These are phyloP conservation scores for Vanrija pseudolonga DNA, from an alignment of 1,284 basidiomycete genomes.

Conservation along the genomic window DNA sequence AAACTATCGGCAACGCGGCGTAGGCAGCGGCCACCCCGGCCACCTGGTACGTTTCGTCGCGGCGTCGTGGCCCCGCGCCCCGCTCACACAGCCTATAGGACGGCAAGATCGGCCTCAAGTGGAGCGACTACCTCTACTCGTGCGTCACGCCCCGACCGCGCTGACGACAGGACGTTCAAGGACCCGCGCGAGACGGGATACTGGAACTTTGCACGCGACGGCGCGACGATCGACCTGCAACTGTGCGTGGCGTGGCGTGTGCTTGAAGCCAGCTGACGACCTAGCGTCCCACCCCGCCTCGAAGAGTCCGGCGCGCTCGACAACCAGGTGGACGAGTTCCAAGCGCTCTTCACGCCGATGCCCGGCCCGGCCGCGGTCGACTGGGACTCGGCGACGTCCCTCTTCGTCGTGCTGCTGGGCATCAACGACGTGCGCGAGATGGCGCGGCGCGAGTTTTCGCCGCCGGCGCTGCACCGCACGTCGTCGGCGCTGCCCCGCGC, in stretches of 20 bases:
- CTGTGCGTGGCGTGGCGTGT: conserved; percentile 1
- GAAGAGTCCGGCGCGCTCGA: conserved; percentile 14
- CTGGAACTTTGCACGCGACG: conserved; percentile 19
- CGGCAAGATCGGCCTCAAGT: conserved; percentile 22
- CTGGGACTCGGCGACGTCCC: conserved; percentile 17
- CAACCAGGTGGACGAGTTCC: conserved; percentile 20
- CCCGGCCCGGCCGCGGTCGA: conserved; percentile 18
- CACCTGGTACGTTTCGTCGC: conserved; percentile 8
- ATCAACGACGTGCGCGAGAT: conserved; percentile 21
- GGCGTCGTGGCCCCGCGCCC: no score
- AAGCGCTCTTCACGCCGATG: conserved; percentile 18
- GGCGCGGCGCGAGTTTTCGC: conserved; percentile 1
- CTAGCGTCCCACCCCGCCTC: conserved; percentile 19
- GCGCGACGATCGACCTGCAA: conserved; percentile 16
- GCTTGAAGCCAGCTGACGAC: background rate
- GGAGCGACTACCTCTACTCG: conserved; percentile 23
- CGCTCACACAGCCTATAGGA: conserved; percentile 9
- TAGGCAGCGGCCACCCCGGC: conserved; percentile 17
- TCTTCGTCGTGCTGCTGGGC: conserved; percentile 22
- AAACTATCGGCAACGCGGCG: conserved; percentile 16
- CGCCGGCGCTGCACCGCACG: background rate
- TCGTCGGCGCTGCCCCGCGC: background rate
- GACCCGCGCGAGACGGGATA: conserved; percentile 16
- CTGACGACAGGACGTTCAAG: conserved; percentile 13
- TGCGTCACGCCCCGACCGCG: background rate